These are phyloP conservation scores for Coniochaeta hoffmannii DNA, from an alignment of 2,329 filamentous ascomycete genomes.

Conservation along the genomic window DNA sequence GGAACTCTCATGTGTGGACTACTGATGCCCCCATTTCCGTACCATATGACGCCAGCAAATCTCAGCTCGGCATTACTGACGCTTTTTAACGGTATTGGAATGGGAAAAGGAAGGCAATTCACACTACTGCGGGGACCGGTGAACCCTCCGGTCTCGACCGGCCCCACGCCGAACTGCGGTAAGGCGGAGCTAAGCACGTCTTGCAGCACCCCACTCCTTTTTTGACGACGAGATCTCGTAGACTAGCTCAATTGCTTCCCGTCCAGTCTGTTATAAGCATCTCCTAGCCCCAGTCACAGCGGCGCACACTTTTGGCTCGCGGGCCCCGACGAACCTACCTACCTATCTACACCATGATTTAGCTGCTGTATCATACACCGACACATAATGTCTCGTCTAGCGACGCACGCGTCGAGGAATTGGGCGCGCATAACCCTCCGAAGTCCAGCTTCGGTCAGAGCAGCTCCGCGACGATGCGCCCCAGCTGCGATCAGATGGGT, in stretches of 20 bases:
- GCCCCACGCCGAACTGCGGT: background rate
- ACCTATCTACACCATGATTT: background rate
- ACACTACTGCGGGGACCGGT: background rate
- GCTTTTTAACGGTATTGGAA: background rate
- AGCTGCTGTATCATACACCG: background rate
- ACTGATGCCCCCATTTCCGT: background rate
- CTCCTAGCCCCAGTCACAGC: too few species aligned
- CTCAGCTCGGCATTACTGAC: background rate
- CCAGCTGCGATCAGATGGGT: constrained; percentile 8
- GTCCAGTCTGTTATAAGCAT: too few species aligned
- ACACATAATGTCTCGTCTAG: constrained; percentile 16
- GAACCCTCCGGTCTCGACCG: background rate
- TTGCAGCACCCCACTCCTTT: background rate
- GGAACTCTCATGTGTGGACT: too few species aligned
- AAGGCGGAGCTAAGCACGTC: background rate
- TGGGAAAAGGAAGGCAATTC: too few species aligned
- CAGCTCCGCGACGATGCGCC: constrained; percentile 6
- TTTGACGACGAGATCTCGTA: background rate
- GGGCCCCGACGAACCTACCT: too few species aligned
- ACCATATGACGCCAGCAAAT: background rate
- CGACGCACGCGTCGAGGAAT: constrained; percentile 15
- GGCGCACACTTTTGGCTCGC: too few species aligned
- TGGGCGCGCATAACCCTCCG: constrained; percentile 7
- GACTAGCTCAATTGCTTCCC: too few species aligned
- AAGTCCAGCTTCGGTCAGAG: constrained; percentile 7